Conservation (phyloP, 768 basidiomycete genomes). For the Myochromella boudieri region DNA sequence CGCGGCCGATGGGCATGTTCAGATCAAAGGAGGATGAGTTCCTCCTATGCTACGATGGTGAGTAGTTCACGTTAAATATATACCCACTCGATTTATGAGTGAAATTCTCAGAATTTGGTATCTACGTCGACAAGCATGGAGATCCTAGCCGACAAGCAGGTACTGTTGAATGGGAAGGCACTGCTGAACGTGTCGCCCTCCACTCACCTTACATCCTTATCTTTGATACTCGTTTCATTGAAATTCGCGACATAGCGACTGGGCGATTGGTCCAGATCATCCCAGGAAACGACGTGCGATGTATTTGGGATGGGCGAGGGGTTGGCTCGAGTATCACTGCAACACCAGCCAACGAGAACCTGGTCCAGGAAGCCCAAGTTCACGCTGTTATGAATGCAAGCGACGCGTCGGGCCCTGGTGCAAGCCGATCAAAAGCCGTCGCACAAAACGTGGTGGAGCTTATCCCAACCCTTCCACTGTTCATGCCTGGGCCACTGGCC, state of each 20-base stretch:
- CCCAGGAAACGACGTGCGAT: conserved; percentile 78
- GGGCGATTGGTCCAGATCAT: conserved; percentile 86
- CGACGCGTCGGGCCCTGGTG: conserved; percentile 40
- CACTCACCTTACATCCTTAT: conserved; percentile 89
- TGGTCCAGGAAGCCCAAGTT: conserved; percentile 76
- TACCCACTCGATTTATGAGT: too few relatives aligned
- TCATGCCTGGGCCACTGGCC: conserved; percentile 38
- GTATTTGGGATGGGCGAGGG: conserved; percentile 87
- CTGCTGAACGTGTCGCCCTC: conserved; percentile 86
- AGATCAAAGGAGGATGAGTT: conserved; percentile 90
- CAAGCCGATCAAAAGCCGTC: conserved; percentile 45
- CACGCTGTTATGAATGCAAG: conserved; percentile 83
- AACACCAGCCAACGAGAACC: conserved; percentile 62
- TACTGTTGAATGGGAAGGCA: conserved; percentile 94
- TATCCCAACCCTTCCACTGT: conserved; percentile 72
- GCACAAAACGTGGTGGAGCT: conserved; percentile 79
- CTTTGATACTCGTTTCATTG: conserved; percentile 90
- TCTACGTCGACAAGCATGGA: conserved; percentile 94
- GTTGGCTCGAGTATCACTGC: conserved; percentile 57
- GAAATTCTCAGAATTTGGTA: conserved; percentile 83
- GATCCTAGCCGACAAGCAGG: conserved; percentile 73
- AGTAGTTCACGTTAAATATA: too few relatives aligned
- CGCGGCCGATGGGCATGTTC: conserved; percentile 92
- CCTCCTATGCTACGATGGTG: conserved; percentile 90
- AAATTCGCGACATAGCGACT: conserved; percentile 83